Evolutionary conservation across 345 rosid species (phyloP).

Genomic region (Camelina sativa): DNA sequence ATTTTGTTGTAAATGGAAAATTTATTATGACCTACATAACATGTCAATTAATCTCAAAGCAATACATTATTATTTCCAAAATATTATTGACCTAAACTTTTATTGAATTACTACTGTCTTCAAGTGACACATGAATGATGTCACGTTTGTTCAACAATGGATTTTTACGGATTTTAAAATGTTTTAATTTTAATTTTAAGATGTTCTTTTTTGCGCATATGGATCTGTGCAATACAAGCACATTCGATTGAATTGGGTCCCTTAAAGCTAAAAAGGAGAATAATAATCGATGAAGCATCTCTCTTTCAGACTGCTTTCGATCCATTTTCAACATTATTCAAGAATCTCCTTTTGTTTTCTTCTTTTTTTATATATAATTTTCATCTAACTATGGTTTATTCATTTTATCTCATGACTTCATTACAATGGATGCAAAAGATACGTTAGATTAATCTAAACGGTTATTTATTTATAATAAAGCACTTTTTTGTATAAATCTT

Average conservation of each 20-base stretch:
- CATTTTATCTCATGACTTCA: conserved; percentile 8
- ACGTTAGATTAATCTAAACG: conserved; percentile 2
- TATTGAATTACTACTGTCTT: conserved; percentile 1
- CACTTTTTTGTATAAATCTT: conserved; percentile 8
- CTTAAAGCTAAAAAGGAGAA: conserved; percentile 51
- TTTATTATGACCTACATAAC: too few species aligned
- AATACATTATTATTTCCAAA: neutral
- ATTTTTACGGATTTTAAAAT: conserved; percentile 9
- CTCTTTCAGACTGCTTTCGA: conserved; percentile 52
- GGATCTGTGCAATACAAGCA: conserved; percentile 48
- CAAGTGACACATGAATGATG: conserved; percentile 45
- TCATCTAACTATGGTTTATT: conserved; percentile 15
- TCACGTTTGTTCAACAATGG: conserved; percentile 37
- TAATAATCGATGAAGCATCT: conserved; percentile 68
- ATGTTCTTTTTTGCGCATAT: conserved; percentile 31
- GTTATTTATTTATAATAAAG: neutral
- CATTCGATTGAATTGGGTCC: conserved; percentile 50
- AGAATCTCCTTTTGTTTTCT: conserved; percentile 67
- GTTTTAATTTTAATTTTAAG: neutral
- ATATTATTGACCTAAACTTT: neutral
- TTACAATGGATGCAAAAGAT: neutral
- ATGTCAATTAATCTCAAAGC: neutral
- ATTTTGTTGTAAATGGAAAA: too few species aligned
- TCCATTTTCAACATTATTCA: conserved; percentile 63
- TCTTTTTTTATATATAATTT: conserved; percentile 37